These are phyloP conservation scores for Neonectria ditissima DNA, from an alignment of 2,329 filamentous ascomycete genomes.

Conservation along the genomic window DNA sequence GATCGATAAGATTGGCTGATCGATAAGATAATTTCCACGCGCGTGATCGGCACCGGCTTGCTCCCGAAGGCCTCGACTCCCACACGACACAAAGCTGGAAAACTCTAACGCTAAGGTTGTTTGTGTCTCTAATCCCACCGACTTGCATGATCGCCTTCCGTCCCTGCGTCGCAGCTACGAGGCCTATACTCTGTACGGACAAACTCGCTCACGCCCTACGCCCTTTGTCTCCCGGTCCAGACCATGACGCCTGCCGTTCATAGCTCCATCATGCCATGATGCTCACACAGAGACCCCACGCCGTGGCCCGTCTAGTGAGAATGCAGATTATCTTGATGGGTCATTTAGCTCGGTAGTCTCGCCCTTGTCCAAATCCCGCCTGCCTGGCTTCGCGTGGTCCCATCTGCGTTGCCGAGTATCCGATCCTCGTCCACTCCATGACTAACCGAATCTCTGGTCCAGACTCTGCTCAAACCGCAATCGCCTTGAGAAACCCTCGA, in stretches of 20 bases:
- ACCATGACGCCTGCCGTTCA: too few species aligned
- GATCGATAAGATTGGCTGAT: slow-evolving; percentile 32
- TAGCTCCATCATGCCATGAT: not conserved
- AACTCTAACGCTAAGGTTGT: slow-evolving; percentile 7
- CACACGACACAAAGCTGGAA: not conserved
- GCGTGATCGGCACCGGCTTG: not conserved
- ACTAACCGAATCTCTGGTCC: slow-evolving; percentile 16
- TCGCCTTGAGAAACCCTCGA: slow-evolving; percentile 61
- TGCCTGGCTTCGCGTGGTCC: slow-evolving; percentile 23
- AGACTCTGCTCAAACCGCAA: slow-evolving; percentile 45
- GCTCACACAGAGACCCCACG: slow-evolving; percentile 26
- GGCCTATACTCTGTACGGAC: not conserved
- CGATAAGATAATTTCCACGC: slow-evolving; percentile 27
- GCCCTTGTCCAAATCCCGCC: slow-evolving; percentile 14
- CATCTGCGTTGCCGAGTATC: slow-evolving; percentile 33
- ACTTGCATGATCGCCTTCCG: not conserved
- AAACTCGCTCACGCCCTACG: not conserved
- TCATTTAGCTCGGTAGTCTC: slow-evolving; percentile 33
- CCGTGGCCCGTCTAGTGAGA: slow-evolving; percentile 27
- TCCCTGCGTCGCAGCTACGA: not conserved
- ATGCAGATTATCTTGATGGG: slow-evolving; percentile 32
- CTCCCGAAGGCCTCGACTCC: not conserved
- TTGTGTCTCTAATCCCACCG: slow-evolving; percentile 9
- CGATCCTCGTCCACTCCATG: slow-evolving; percentile 29
- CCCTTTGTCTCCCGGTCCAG: not conserved